Conservation (phyloP, 176 grass and related monocot species). For the Elymus sibiricus region DNA sequence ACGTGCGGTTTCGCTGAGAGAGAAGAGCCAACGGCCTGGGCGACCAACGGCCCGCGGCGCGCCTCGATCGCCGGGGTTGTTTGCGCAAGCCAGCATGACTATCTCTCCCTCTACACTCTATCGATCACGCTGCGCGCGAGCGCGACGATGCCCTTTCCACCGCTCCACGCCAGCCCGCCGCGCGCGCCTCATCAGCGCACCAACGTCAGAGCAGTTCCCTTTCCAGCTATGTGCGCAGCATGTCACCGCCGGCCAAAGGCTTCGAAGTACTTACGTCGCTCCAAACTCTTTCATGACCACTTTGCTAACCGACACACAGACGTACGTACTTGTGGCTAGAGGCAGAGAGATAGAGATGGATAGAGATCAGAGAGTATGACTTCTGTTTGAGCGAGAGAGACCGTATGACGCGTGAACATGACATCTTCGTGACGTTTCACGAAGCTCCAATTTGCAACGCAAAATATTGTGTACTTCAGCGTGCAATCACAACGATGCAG, state of each 20-base stretch:
- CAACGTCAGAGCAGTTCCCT: background rate
- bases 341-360: background rate
- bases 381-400: background rate
- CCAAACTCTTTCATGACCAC: conserved; percentile 7
- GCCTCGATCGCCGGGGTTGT: too few species aligned
- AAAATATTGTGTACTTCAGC: too few species aligned
- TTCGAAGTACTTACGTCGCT: background rate
- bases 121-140: too few species aligned
- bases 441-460: background rate
- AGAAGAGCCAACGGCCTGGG: too few species aligned
- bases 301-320: background rate
- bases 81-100: too few species aligned
- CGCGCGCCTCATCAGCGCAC: background rate
- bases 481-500: background rate
- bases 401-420: background rate
- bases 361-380: background rate
- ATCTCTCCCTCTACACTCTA: too few species aligned
- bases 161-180: background rate
- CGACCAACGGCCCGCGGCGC: too few species aligned
- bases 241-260: background rate
- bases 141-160: background rate
- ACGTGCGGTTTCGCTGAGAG: background rate
- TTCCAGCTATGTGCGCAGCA: background rate
- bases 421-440: background rate
- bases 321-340: background rate